Conservation (phyloP, 2,329 filamentous ascomycete species). For the Thelonectria blattea region DNA sequence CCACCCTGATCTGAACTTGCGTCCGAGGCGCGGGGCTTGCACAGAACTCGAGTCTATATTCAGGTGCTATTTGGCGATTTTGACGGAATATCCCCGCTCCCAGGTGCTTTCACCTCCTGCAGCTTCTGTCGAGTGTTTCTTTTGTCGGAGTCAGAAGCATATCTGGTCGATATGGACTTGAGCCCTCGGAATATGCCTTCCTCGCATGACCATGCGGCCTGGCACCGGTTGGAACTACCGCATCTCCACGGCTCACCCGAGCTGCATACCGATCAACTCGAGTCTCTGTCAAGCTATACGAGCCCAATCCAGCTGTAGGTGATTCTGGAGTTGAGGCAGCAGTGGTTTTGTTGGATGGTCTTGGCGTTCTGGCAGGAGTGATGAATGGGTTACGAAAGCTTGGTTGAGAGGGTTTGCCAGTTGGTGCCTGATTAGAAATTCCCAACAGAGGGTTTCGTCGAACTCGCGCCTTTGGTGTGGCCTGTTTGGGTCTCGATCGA, state of each 20-base stretch:
- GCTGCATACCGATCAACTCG: neutral
- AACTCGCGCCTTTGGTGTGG: neutral
- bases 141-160: slow-evolving; percentile 3
- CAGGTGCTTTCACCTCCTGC: slow-evolving; percentile 11
- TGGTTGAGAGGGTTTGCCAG: slow-evolving; percentile 8
- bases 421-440: slow-evolving; percentile 3
- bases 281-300: neutral
- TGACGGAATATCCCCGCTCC: slow-evolving; percentile 10
- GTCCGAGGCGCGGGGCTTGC: neutral
- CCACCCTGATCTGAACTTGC: too few species aligned
- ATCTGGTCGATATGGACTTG: neutral
- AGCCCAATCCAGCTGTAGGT: neutral
- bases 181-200: neutral
- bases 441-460: neutral
- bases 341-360: slow-evolving; percentile 9
- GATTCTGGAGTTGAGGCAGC: slow-evolving; percentile 1
- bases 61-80: slow-evolving; percentile 23
- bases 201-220: neutral
- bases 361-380: slow-evolving; percentile 17
- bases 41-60: slow-evolving; percentile 22
- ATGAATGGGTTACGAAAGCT: slow-evolving; percentile 21
- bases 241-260: slow-evolving; percentile 2
- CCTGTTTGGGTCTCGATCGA: neutral
- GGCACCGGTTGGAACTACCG: slow-evolving; percentile 3
- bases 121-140: slow-evolving; percentile 5